Evolutionary conservation across 2,329 filamentous ascomycete species (phyloP).

Genomic region (Septoria linicola): DNA sequence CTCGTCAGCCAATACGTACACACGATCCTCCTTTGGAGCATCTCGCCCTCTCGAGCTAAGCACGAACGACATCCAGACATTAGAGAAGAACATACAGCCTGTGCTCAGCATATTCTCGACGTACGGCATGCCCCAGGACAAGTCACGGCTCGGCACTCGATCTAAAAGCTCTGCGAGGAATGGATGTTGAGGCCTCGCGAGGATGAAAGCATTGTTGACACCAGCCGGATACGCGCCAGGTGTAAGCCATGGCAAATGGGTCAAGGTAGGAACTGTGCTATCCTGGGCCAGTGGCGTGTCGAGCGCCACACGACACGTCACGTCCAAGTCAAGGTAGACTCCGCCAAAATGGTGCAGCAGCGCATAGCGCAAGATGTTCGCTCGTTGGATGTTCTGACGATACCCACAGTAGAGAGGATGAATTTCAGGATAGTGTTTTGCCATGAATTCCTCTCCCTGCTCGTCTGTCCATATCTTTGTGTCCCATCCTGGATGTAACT

Average conservation of each 20-base stretch:
- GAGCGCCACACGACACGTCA: conserved; percentile 30
- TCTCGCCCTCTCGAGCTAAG: conserved; percentile 3
- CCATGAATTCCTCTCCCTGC: conserved; percentile 27
- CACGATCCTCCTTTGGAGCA: conserved; percentile 18
- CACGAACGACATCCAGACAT: conserved; percentile 32
- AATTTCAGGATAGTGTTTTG: conserved; percentile 29
- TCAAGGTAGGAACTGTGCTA: conserved; percentile 17
- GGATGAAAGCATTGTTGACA: conserved; percentile 37
- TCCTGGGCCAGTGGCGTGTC: conserved; percentile 18
- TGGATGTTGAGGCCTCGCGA: conserved; percentile 28
- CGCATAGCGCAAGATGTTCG: conserved; percentile 34
- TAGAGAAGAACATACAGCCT: conserved; percentile 35
- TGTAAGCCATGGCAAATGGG: conserved; percentile 28
- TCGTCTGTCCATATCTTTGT: conserved; percentile 31
- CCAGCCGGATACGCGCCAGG: conserved; percentile 33
- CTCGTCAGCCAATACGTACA: conserved; percentile 32
- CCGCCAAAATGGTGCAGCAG: conserved; percentile 33
- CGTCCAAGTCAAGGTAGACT: conserved; percentile 34
- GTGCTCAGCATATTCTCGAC: conserved; percentile 36
- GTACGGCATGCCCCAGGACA: conserved; percentile 33
- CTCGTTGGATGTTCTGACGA: conserved; percentile 32
- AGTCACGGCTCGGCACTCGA: conserved; percentile 24
- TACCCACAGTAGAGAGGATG: conserved; percentile 29
- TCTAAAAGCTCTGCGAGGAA: conserved; percentile 27
- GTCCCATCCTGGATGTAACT: conserved; percentile 29